phyloP scores from a whole-genome alignment of 225 moss, liverwort and hornwort genomes.

The Neckera pumila region DNA sequence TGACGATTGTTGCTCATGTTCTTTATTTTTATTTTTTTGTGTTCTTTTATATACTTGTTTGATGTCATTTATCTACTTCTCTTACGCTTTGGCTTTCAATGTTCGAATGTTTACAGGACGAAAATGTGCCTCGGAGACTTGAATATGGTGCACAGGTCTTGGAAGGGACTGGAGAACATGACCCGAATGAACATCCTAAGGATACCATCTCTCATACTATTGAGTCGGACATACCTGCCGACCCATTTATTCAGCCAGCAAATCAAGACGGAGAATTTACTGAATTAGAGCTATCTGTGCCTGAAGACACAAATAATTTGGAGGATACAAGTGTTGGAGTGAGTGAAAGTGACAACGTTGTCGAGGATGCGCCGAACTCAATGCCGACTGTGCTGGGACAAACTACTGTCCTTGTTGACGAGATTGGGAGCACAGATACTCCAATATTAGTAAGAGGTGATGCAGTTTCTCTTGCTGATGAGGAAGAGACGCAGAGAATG shows the following conservation, averaged over 20 bases:
- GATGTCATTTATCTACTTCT: background rate
- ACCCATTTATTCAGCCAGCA: conserved; percentile 9
- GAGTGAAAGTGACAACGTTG: background rate
- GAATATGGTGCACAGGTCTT: conserved; percentile 19
- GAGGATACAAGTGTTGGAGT: conserved; percentile 1
- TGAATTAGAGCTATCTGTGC: conserved; percentile 37
- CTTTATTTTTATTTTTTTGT: background rate
- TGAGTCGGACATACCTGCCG: background rate
- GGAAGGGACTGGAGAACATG: conserved; percentile 35
- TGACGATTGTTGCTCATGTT: background rate
- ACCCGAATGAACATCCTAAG: conserved; percentile 1
- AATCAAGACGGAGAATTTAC: conserved; percentile 39
- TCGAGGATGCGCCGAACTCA: conserved; percentile 1
- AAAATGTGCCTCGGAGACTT: conserved; percentile 24
- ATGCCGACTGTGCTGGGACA: background rate
- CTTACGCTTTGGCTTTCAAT: background rate
- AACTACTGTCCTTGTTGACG: background rate
- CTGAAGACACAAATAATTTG: conserved; percentile 2
- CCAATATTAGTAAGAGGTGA: background rate
- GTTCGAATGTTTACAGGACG: conserved; percentile 22
- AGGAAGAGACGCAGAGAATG: background rate
- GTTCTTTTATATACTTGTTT: background rate
- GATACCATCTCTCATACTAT: background rate
- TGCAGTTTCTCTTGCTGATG: conserved; percentile 1
- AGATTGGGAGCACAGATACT: conserved; percentile 4